phyloP scores from a whole-genome alignment of 2,329 filamentous ascomycete genomes.

The Trichoderma simmonsii region DNA sequence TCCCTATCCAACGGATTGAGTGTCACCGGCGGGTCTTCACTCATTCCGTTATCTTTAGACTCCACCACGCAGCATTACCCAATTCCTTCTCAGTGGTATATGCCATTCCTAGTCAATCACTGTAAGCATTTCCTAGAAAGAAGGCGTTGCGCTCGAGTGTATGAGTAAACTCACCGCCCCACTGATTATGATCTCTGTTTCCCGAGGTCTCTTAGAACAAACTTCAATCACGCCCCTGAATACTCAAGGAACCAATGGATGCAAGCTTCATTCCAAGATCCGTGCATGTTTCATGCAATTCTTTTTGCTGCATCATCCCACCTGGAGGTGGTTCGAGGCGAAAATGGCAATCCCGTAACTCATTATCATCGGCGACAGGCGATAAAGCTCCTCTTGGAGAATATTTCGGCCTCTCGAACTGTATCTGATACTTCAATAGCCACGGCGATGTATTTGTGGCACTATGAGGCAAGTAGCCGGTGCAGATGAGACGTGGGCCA shows the following conservation, averaged over 20 bases:
- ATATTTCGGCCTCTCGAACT: neutral
- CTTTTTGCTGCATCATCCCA: neutral
- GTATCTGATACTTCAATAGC: neutral
- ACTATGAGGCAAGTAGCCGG: neutral
- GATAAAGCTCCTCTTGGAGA: neutral
- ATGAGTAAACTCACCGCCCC: neutral
- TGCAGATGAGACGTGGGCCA: neutral
- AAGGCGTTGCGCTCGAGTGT: neutral
- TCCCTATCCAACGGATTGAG: neutral
- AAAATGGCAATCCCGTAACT: neutral
- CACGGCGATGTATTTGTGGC: neutral
- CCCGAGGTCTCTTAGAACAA: neutral
- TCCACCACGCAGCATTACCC: neutral
- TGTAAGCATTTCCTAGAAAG: neutral
- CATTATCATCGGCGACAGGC: neutral
- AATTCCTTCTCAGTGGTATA: neutral
- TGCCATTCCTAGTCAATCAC: neutral
- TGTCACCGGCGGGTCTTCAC: neutral
- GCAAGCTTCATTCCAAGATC: neutral
- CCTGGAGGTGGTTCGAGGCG: neutral
- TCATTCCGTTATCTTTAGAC: neutral
- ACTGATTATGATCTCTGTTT: neutral
- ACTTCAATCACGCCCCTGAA: neutral
- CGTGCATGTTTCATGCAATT: neutral
- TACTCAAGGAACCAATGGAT: neutral